Conservation (phyloP, 169 alveolate species). For the Plasmodium fragile region DNA sequence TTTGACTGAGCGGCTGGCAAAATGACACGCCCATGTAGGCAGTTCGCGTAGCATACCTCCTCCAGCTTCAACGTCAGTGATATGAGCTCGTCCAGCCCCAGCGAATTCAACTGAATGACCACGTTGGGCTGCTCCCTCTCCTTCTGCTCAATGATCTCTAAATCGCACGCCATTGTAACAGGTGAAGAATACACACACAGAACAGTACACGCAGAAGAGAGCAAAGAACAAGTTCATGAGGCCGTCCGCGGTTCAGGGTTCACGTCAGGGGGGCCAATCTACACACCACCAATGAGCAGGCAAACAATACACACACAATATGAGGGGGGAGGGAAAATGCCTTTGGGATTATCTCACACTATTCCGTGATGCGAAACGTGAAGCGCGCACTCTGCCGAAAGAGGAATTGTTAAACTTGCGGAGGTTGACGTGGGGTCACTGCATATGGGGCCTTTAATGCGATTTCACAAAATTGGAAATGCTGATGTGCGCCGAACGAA, state of each 20-base stretch:
- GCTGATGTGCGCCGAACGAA: background rate
- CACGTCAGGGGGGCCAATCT: background rate
- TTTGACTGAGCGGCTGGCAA: background rate
- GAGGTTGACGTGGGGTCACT: background rate
- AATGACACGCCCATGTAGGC: background rate
- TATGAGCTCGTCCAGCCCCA: constrained; percentile 50
- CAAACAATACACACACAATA: background rate
- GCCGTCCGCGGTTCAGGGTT: background rate
- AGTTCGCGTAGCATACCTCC: constrained; percentile 1
- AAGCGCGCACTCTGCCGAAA: background rate
- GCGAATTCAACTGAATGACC: constrained; percentile 48
- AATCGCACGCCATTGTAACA: constrained; percentile 72
- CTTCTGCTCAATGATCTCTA: constrained; percentile 67
- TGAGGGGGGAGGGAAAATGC: background rate
- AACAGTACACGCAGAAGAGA: constrained; percentile 25
- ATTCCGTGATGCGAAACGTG: background rate
- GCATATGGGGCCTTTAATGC: background rate
- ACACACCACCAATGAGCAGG: background rate
- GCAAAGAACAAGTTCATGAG: constrained; percentile 1
- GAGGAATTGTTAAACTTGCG: background rate
- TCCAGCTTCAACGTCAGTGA: constrained; percentile 55
- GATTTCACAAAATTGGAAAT: background rate
- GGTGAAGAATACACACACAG: constrained; percentile 10
- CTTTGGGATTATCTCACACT: background rate
- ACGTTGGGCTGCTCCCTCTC: constrained; percentile 63